These are phyloP conservation scores for Xylariaceae sp. DNA, from an alignment of 2,329 filamentous ascomycete species.

Conservation along the genomic window DNA sequence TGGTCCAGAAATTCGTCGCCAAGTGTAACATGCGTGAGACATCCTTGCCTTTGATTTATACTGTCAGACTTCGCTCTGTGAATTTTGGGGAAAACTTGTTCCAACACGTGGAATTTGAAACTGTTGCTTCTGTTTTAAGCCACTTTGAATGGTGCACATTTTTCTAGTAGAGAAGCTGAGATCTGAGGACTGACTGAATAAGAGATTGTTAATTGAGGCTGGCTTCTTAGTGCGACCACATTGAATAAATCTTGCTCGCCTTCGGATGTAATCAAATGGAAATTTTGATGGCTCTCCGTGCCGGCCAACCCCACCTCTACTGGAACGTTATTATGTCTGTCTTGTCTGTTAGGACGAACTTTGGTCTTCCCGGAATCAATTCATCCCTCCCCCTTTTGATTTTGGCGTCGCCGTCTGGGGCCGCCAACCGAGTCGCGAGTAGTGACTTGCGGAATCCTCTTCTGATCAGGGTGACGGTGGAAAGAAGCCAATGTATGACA, in stretches of 20 bases:
- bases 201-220: no score
- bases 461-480: not conserved
- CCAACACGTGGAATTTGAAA: no score
- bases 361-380: slow-evolving; percentile 7
- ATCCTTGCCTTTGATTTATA: not conserved
- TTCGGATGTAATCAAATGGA: not conserved
- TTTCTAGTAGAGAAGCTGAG: no score
- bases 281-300: slow-evolving; percentile 13
- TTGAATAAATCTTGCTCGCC: slow-evolving; percentile 7
- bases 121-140: no score
- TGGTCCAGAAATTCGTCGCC: slow-evolving; percentile 3
- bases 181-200: no score
- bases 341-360: slow-evolving; percentile 3
- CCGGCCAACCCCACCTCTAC: slow-evolving; percentile 9
- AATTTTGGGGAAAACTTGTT: no score
- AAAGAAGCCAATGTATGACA: not conserved
- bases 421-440: slow-evolving; percentile 21
- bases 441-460: not conserved
- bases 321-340: slow-evolving; percentile 14
- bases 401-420: slow-evolving; percentile 16
- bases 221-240: not conserved
- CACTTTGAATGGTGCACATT: no score
- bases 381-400: slow-evolving; percentile 10
- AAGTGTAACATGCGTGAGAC: slow-evolving; percentile 16
- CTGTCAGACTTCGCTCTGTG: not conserved